Percentiles rank a stretch among this genome's conserved stretches.
Evolutionary conservation across 441 rosid species (phyloP).

Genomic region (Populus hybrid): DNA sequence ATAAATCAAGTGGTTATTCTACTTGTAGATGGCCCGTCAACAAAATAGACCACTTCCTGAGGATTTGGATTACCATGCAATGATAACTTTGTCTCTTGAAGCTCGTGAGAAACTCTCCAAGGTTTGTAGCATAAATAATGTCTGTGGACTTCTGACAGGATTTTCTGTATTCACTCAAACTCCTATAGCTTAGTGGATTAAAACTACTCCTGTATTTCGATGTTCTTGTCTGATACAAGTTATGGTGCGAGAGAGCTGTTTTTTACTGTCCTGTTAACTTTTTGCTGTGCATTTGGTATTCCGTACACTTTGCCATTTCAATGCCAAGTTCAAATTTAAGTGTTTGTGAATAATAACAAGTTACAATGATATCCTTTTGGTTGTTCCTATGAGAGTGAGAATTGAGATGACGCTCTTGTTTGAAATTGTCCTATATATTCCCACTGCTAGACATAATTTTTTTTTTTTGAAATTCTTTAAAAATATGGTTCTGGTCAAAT

Average conservation of each 20-base stretch:
- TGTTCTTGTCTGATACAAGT: not conserved
- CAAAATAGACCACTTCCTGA: slow-evolving; percentile 84
- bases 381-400: not conserved
- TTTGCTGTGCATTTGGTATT: not conserved
- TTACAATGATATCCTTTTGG: not conserved
- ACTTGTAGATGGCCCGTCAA: slow-evolving; percentile 73
- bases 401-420: not conserved
- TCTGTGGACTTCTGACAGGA: not conserved
- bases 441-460: not conserved
- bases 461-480: not conserved
- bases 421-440: slow-evolving; percentile 1
- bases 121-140: slow-evolving; percentile 35
- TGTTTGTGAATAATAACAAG: not conserved
- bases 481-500: not conserved
- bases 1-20: slow-evolving; percentile 13
- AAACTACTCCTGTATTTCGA: not conserved
- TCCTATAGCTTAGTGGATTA: not conserved
- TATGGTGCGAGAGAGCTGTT: not conserved
- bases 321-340: not conserved
- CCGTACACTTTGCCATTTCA: not conserved
- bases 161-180: not conserved
- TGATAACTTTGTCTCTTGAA: slow-evolving; percentile 85
- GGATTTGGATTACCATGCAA: slow-evolving; percentile 80
- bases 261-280: not conserved
- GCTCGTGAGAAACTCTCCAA: slow-evolving; percentile 95